Base-by-base conservation (phyloP, 257 asterid genomes). In the Solanum pinnatisectum region DNA sequence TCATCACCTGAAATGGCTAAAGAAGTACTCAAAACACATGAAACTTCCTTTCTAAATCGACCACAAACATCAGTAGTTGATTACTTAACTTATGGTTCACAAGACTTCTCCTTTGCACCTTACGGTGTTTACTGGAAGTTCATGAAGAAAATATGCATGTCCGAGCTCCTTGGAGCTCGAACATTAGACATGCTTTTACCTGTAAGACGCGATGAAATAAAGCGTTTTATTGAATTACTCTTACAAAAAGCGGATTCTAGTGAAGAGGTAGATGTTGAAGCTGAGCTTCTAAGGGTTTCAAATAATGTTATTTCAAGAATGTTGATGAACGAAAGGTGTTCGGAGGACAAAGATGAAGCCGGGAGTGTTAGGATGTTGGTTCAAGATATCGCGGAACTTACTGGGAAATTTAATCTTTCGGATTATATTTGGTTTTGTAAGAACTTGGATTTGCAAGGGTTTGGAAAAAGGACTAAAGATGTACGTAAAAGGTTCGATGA, bases 81-180 rank as follows among this genome's bases (percentile, higher is more conserved):
- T 85, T 92, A 90, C 93, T 70, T 94, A 8, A 90, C 95, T 18
- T 95, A 95, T 32, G 98, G 97, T 32, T 78, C 84, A 16, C 92
- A 94, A 60, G 98, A 93, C 87, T 95, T 95, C 88, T 90, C 98
- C 1, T 94, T 94, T 67, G 96, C 98, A 0, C 96, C 96, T 3
- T 95, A 94, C 49, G 98, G 98, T 4, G 81, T 92, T 0, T 93
- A 92, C 81, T 95, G 98, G 96, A 95, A 94, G 90, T 95, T 93
- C 92, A 95, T 94, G 93, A 95, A 95, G 89, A 95, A 94, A 35
- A 86, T 95, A 30, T 95, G 98, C 91, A 93, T 94, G 95, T 91
- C 97, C 25, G 95, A 93, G 70, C 98, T 94, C 60, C 96, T 95
- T 2, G 94, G 96, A 2, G 97, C 95, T 9, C 92, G 87, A 2